These are phyloP conservation scores for Scheffersomyces amazonensis DNA, from an alignment of 805 yeast species.

Conservation along the genomic window DNA sequence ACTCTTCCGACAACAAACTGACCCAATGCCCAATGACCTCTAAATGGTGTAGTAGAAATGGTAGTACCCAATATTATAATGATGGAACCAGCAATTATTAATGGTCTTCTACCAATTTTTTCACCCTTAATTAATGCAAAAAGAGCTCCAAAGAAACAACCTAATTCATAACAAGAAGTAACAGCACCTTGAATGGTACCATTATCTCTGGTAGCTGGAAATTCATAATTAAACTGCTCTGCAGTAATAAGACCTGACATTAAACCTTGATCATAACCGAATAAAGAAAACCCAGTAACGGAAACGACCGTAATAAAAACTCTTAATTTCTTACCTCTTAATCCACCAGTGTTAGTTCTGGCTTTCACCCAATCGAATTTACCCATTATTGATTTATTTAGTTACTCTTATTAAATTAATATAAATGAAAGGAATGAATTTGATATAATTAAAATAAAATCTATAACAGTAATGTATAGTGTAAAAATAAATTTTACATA, in stretches of 20 bases:
- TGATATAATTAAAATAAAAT: no score
- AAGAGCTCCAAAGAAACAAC: slow-evolving; percentile 49
- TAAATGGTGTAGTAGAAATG: slow-evolving; percentile 34
- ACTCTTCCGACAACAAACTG: slow-evolving; percentile 66
- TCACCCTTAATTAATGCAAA: slow-evolving; percentile 41
- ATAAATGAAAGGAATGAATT: no score
- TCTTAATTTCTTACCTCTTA: slow-evolving; percentile 49
- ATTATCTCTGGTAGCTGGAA: slow-evolving; percentile 32
- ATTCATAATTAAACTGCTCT: slow-evolving; percentile 32
- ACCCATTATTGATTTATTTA: no score
- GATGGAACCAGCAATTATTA: slow-evolving; percentile 33
- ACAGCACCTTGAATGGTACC: slow-evolving; percentile 64
- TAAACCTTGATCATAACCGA: slow-evolving; percentile 41
- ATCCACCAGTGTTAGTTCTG: slow-evolving; percentile 55
- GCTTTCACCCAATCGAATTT: slow-evolving; percentile 6
- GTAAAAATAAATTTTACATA: no score
- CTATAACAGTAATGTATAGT: no score
- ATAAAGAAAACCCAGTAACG: slow-evolving; percentile 28
- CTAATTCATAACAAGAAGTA: slow-evolving; percentile 66
- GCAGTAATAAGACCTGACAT: slow-evolving; percentile 44
- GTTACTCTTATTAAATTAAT: no score
- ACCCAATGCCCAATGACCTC: slow-evolving; percentile 52
- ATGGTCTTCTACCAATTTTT: slow-evolving; percentile 39
- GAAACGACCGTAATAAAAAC: slow-evolving; percentile 25
- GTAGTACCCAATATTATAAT: slow-evolving; percentile 41